These are phyloP conservation scores for Colletotrichum lini DNA, from an alignment of 2,329 filamentous ascomycete species.

Conservation along the genomic window DNA sequence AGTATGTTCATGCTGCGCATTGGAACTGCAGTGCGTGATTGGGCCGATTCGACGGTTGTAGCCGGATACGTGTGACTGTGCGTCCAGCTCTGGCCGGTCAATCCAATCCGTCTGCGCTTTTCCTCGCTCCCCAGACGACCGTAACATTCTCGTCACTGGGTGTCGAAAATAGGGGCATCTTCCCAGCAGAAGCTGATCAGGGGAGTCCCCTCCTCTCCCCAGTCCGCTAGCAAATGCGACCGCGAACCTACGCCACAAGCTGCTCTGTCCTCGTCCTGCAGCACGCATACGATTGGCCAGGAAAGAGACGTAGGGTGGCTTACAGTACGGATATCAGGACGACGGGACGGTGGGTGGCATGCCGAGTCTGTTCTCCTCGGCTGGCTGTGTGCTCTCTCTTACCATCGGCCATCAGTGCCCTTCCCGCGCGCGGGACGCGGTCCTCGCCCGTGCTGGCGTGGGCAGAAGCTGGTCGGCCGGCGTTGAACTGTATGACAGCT, in stretches of 20 bases:
- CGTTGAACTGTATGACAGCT: conserved; percentile 13
- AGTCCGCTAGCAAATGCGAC: conserved; percentile 14
- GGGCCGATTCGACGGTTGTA: conserved; percentile 27
- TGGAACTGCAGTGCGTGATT: conserved; percentile 1
- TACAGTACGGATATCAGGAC: conserved; percentile 36
- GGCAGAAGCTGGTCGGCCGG: not conserved
- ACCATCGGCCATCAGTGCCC: conserved; percentile 12
- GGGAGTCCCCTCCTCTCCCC: conserved; percentile 22
- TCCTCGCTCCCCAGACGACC: not conserved
- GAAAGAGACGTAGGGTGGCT: conserved; percentile 22
- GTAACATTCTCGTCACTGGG: conserved; percentile 10
- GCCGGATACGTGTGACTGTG: conserved; percentile 20
- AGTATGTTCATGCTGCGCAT: conserved; percentile 12
- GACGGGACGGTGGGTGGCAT: conserved; percentile 31
- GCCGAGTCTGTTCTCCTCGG: conserved; percentile 8
- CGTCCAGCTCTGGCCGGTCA: conserved; percentile 11
- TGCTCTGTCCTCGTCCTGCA: conserved; percentile 29
- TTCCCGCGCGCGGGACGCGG: conserved; percentile 27
- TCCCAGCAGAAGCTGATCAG: conserved; percentile 19
- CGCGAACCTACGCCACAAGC: conserved; percentile 21
- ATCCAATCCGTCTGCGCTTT: conserved; percentile 8
- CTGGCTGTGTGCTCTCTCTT: conserved; percentile 22
- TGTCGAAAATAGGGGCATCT: conserved; percentile 37
- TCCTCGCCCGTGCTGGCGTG: conserved; percentile 24
- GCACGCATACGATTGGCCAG: conserved; percentile 1